Evolutionary conservation across 352 stramenopile genomes (phyloP).

Genomic region (Phytophthora fragariaefolia): DNA sequence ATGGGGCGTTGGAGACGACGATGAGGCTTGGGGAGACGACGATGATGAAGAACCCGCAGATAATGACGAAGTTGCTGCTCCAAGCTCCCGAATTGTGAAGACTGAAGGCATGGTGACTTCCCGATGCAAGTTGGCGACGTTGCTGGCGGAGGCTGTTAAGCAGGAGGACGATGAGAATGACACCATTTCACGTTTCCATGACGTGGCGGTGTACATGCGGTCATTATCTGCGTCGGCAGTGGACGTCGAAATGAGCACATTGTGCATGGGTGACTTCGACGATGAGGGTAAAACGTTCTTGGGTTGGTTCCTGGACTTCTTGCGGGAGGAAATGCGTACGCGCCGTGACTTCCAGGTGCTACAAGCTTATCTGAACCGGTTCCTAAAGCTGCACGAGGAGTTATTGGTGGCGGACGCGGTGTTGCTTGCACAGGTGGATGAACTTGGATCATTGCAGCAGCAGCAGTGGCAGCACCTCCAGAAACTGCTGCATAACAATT

Average conservation of each 20-base stretch:
- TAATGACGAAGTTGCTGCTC: slow-evolving; percentile 30
- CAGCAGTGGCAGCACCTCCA: slow-evolving; percentile 84
- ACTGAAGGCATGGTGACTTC: slow-evolving; percentile 72
- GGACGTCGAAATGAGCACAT: slow-evolving; percentile 83
- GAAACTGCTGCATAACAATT: slow-evolving; percentile 84
- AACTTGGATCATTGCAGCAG: slow-evolving; percentile 67
- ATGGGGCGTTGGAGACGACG: slow-evolving; percentile 67
- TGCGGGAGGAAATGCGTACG: slow-evolving; percentile 71
- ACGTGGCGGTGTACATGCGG: slow-evolving; percentile 69
- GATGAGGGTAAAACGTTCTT: slow-evolving; percentile 72
- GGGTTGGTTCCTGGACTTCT: slow-evolving; percentile 66
- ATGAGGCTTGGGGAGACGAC: slow-evolving; percentile 73
- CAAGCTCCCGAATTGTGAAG: slow-evolving; percentile 74
- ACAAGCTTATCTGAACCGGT: slow-evolving; percentile 87
- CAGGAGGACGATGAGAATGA: slow-evolving; percentile 18
- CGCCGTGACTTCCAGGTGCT: slow-evolving; percentile 80
- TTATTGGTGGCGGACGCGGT: slow-evolving; percentile 61
- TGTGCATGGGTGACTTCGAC: slow-evolving; percentile 88
- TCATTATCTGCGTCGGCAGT: slow-evolving; percentile 75
- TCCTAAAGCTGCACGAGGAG: slow-evolving; percentile 87
- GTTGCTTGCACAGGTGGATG: slow-evolving; percentile 64
- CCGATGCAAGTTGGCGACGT: slow-evolving; percentile 70
- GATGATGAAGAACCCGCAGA: slow-evolving; percentile 39
- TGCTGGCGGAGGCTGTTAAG: slow-evolving; percentile 53
- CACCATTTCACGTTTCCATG: slow-evolving; percentile 44